Base-by-base conservation (phyloP, 805 yeast genomes). In the Grigorovia humatica region DNA sequence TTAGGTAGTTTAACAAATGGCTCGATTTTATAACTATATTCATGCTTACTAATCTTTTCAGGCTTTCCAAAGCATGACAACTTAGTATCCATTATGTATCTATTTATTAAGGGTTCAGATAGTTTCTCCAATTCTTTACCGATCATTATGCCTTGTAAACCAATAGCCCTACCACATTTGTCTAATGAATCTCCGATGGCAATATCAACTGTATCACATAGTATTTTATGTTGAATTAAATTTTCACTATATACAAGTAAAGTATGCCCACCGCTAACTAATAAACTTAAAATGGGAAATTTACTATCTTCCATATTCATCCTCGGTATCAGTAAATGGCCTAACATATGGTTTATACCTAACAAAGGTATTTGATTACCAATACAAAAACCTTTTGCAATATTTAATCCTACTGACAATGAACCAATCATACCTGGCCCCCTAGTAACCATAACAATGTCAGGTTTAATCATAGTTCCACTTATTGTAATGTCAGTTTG, bases 381-480 rank as follows among this genome's bases (percentile, higher is more conserved):
- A 0, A 85, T 69, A 1, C 89, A 71, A 12, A 93, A 70, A 0
- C 98, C 99, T 59, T 88, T 85, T 0, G 95, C 96, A 43, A 88
- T 68, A 60, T 86, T 93, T 23, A 85, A 72, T 1, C 97, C 95
- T 0, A 88, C 83, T 9, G 88, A 77, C 13, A 93, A 71, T 0
- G 95, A 84, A 0, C 97, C 96, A 9, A 82, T 78, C 96, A 93
- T 88, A 0, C 99, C 99, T 0, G 99, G 99, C 0, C 99, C 99
- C 57, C 96, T 71, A 0, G 99, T 93, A 4, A 84, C 96, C 65
- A 96, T 85, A 1, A 93, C 77, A 46, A 93, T 63, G 63, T 87
- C 96, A 0, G 89, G 88, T 1, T 44, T 40, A 2, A 7, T 58
- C 55, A 32, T 11, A 9, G 2, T 32, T 11, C 15, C 15, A 32